Percentiles rank a stretch among this genome's conserved stretches.
Conservation (phyloP, 2,329 filamentous ascomycete species). For the Fusarium euwallaceae region DNA sequence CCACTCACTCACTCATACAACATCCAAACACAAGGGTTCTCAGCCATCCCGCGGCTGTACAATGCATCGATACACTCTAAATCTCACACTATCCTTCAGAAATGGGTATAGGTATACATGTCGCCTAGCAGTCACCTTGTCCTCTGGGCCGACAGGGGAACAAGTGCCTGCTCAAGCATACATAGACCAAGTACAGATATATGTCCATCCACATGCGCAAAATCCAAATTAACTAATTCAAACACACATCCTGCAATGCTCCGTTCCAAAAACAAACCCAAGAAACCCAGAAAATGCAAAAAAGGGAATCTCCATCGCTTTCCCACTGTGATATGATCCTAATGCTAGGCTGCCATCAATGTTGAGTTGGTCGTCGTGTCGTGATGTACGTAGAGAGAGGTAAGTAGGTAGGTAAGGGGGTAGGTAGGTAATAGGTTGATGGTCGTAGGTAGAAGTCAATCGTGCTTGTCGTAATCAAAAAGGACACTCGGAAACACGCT, state of each 20-base stretch:
- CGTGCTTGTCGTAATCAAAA: constrained; percentile 32
- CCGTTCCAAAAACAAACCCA: constrained; percentile 15
- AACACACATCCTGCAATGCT: constrained; percentile 22
- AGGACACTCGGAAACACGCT: constrained; percentile 43
- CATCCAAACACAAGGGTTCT: neutral
- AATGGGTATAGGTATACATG: constrained; percentile 35
- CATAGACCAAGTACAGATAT: constrained; percentile 16
- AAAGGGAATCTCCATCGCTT: constrained; percentile 4
- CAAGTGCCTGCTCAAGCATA: constrained; percentile 1
- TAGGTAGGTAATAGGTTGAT: neutral
- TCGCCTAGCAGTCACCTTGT: constrained; percentile 18
- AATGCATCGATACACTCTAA: constrained; percentile 4
- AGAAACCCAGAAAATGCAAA: constrained; percentile 2
- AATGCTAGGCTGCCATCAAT: constrained; percentile 25
- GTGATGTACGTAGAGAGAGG: constrained; percentile 1
- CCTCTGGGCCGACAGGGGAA: constrained; percentile 7
- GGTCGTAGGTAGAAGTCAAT: constrained; percentile 11
- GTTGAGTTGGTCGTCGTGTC: constrained; percentile 18
- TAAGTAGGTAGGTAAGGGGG: neutral
- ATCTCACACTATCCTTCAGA: constrained; percentile 16
- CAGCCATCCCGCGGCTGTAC: neutral
- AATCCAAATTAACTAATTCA: constrained; percentile 4
- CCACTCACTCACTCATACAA: neutral
- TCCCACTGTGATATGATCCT: constrained; percentile 5
- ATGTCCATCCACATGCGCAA: constrained; percentile 16